Conservation (phyloP, 1,139 yeast species). For the Blastobotrys malaysiensis region DNA sequence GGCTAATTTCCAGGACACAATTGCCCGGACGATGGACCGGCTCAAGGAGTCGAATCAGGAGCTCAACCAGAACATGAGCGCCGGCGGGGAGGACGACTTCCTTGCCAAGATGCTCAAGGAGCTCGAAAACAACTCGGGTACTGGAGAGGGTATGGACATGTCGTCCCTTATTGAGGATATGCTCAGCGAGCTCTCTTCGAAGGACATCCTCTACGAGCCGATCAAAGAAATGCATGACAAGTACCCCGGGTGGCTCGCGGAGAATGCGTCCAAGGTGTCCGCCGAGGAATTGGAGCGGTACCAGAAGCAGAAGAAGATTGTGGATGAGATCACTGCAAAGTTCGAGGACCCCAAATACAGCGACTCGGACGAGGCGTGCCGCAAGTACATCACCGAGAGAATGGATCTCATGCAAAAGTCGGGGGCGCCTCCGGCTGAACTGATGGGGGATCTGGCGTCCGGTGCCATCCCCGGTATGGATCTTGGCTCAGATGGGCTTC, state of each 20-base stretch:
- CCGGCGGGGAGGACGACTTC: constrained; percentile 37
- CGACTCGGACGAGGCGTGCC: constrained; percentile 46
- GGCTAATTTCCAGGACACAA: constrained; percentile 58
- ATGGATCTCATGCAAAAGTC: constrained; percentile 53
- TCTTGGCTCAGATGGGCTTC: constrained; percentile 17
- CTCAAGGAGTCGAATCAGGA: constrained; percentile 47
- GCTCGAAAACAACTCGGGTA: constrained; percentile 57
- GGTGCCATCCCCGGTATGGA: constrained; percentile 52
- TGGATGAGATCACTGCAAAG: constrained; percentile 46
- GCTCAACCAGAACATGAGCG: constrained; percentile 49
- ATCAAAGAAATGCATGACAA: constrained; percentile 73
- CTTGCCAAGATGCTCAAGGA: constrained; percentile 45
- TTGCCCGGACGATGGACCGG: constrained; percentile 76
- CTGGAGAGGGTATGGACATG: constrained; percentile 46
- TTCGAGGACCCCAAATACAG: constrained; percentile 54
- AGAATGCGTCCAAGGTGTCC: constrained; percentile 38
- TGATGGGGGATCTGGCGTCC: constrained; percentile 60
- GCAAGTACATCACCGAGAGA: constrained; percentile 50
- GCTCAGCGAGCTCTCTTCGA: constrained; percentile 79
- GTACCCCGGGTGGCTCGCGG: constrained; percentile 53
- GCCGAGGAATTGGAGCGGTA: constrained; percentile 32
- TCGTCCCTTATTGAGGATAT: constrained; percentile 67
- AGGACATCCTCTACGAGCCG: constrained; percentile 84
- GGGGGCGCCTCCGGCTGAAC: constrained; percentile 84
- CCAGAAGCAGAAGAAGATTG: constrained; percentile 32